Base-by-base conservation (phyloP, 495 filamentous ascomycete species). In the Margaritispora aquatica region DNA sequence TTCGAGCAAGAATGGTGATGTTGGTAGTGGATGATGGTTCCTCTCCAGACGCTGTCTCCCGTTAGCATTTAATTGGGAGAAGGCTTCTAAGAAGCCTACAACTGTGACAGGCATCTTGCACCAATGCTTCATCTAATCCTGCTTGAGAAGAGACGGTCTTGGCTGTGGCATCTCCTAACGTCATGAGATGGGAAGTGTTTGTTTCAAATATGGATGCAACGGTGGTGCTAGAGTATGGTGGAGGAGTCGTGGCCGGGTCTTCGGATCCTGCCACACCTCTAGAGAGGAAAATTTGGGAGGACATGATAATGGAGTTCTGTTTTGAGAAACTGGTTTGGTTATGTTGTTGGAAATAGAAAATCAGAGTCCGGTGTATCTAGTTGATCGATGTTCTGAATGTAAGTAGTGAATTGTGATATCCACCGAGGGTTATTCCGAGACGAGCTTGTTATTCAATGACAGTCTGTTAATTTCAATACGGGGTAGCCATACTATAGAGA, bases 271-370 rank as follows among this genome's bases (percentile, higher is more conserved):
- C 71, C 34, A 76, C 69, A 27, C 67, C 70, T 48, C 71, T 57
- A 26, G 73, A 75, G 31, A 76, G 66, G 29, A 74, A 64, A 21
- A 76, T 74, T 48, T 75, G 70, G 27, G 73, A 76, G 69, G 74
- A 72, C 74, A 70, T 75, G 1, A 50, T 72, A 57, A 50, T 36
- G 26, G 15, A 21, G 56, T 54, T 59, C 55, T 55, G 44, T 57
- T 8, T 4, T 9, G 10, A 54, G 59, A 64, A 54, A 53, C 62
- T 1, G 56, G 8, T 31, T 60, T 11, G 19, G 17, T n/a, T 9
- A 3, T n/a, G 38, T 17, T 44, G 15, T 24, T 38, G 26, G 51
- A 63, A n/a, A 64, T 21, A 17, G 60, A 23, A 61, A 63, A n/a
- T n/a, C n/a, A n/a, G n/a, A n/a, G n/a, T n/a, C n/a, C n/a, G n/a